Conservation (phyloP, 108 stramenopile species). For the Conticribra weissflogii region DNA sequence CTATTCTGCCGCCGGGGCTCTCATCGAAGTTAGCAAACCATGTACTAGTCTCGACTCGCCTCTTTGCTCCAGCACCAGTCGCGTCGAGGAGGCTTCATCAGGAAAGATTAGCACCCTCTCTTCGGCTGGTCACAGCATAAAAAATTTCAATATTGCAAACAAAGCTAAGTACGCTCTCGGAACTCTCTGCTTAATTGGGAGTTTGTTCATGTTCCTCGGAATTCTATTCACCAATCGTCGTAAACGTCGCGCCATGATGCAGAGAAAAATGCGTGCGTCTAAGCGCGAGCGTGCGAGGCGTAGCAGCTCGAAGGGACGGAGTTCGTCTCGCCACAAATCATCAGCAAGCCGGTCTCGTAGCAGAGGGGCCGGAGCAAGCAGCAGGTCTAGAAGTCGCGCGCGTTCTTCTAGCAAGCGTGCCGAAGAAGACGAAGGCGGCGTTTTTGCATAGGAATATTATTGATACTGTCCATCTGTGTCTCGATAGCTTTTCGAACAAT, state of each 20-base stretch:
- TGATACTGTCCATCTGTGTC: background rate
- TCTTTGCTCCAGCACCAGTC: constrained; percentile 53
- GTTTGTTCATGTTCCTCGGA: constrained; percentile 88
- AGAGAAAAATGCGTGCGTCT: constrained; percentile 76
- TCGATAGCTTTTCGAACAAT: background rate
- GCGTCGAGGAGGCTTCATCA: constrained; percentile 25
- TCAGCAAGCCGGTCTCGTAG: constrained; percentile 33
- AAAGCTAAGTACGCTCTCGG: constrained; percentile 88
- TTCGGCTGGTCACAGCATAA: constrained; percentile 24
- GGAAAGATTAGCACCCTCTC: constrained; percentile 13
- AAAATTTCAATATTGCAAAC: constrained; percentile 54
- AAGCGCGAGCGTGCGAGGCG: constrained; percentile 41
- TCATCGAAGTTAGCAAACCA: constrained; percentile 58
- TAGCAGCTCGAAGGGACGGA: constrained; percentile 29
- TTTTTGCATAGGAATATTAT: constrained; percentile 52
- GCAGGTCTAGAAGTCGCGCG: constrained; percentile 41
- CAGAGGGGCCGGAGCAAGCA: constrained; percentile 17
- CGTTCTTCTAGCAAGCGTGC: constrained; percentile 32
- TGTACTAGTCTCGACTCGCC: constrained; percentile 63
- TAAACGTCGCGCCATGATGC: constrained; percentile 86
- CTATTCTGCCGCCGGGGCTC: constrained; percentile 53
- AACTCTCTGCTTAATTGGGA: constrained; percentile 71
- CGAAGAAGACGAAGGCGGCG: constrained; percentile 51
- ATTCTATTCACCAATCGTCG: constrained; percentile 88
- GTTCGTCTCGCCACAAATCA: constrained; percentile 9